A percentile compares a stretch with the other conserved stretches of the same genome.
phyloP scores from a whole-genome alignment of 495 filamentous ascomycete species.

The Physcia stellaris region DNA sequence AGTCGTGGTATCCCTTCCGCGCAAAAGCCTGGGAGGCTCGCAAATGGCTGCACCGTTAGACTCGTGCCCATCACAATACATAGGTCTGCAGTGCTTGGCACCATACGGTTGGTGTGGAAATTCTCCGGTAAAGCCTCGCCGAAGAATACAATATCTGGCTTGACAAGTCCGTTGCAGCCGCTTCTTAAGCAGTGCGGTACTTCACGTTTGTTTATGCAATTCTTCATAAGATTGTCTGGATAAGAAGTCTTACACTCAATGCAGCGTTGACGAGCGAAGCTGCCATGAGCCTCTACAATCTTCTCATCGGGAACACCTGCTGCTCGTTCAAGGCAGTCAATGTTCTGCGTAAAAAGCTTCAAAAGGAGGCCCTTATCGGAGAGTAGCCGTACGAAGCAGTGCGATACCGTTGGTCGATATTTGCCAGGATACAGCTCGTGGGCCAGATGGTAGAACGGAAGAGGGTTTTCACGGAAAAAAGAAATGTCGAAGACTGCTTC shows the following conservation, averaged over 20 bases:
- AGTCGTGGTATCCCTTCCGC: slow-evolving; percentile 52
- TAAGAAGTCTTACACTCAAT: slow-evolving; percentile 70
- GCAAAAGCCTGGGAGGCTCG: slow-evolving; percentile 56
- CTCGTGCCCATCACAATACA: slow-evolving; percentile 88
- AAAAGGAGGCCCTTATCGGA: slow-evolving; percentile 62
- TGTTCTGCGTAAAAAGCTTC: slow-evolving; percentile 93
- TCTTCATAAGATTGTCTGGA: slow-evolving; percentile 58
- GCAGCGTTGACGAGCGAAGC: slow-evolving; percentile 78
- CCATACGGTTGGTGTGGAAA: slow-evolving; percentile 47
- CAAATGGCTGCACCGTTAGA: slow-evolving; percentile 79
- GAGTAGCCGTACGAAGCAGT: slow-evolving; percentile 64
- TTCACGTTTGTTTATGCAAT: slow-evolving; percentile 42
- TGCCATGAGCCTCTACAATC: slow-evolving; percentile 91
- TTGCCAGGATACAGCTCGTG: slow-evolving; percentile 87
- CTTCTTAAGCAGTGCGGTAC: slow-evolving; percentile 50
- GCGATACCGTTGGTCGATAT: slow-evolving; percentile 73
- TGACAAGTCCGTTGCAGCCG: slow-evolving; percentile 69
- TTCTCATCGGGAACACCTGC: slow-evolving; percentile 70
- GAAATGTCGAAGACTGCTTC: slow-evolving; percentile 49
- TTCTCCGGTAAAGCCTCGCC: slow-evolving; percentile 64
- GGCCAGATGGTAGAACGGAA: slow-evolving; percentile 84
- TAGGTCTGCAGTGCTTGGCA: slow-evolving; percentile 56
- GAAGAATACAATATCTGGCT: slow-evolving; percentile 97
- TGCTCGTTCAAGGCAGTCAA: slow-evolving; percentile 82
- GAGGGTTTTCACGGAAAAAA: slow-evolving; percentile 73